These are phyloP conservation scores for Hondaea fermentalgiana DNA, from an alignment of 108 stramenopile species.

Conservation along the genomic window DNA sequence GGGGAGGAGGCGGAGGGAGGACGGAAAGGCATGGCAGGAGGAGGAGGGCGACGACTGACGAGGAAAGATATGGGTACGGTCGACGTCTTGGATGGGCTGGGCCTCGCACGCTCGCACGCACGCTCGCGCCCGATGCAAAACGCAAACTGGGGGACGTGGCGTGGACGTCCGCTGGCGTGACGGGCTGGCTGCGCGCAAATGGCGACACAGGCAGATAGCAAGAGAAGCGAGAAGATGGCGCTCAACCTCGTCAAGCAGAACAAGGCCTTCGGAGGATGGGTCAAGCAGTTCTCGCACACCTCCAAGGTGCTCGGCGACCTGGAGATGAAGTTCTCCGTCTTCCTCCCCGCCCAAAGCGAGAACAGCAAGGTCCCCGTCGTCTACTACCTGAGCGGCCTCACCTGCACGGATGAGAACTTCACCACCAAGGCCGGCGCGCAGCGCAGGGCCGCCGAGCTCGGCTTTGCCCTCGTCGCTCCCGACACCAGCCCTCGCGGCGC, in stretches of 20 bases:
- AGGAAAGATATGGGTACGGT: too few relatives aligned
- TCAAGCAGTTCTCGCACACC: background rate
- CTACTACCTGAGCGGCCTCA: constrained; percentile 81
- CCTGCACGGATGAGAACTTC: constrained; percentile 93
- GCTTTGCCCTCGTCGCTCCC: constrained; percentile 81
- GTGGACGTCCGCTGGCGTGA: too few relatives aligned
- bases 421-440: constrained; percentile 57
- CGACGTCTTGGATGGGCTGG: too few relatives aligned
- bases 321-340: constrained; percentile 12
- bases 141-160: too few relatives aligned
- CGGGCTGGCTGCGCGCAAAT: too few relatives aligned
- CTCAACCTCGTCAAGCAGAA: constrained; percentile 14
- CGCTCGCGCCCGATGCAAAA: too few relatives aligned
- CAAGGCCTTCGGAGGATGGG: constrained; percentile 19
- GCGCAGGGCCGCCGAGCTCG: constrained; percentile 36
- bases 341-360: background rate
- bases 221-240: background rate
- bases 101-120: too few relatives aligned
- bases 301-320: background rate
- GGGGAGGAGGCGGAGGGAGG: too few relatives aligned
- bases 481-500: constrained; percentile 90
- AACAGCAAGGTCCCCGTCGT: constrained; percentile 29
- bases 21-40: too few relatives aligned
- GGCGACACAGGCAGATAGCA: too few relatives aligned
- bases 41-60: too few relatives aligned